Conservation (phyloP, 169 alveolate genomes). For the Babesia caballi region DNA sequence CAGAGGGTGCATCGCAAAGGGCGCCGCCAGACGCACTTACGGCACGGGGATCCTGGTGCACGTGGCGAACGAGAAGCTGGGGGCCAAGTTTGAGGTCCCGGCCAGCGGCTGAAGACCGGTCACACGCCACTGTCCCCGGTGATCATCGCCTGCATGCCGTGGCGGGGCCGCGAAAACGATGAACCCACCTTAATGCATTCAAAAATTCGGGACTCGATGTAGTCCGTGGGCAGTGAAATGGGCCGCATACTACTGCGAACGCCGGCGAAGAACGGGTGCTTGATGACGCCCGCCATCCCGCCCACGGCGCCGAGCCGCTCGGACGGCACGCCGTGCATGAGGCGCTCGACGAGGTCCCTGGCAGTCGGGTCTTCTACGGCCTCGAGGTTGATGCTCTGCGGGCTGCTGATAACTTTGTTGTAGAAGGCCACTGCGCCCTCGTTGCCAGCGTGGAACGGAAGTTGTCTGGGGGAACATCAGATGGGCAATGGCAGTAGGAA, state of each 20-base stretch:
- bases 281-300: background rate
- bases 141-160: conserved; percentile 3
- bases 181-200: conserved; percentile 15
- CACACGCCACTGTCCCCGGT: background rate
- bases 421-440: background rate
- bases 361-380: background rate
- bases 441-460: background rate
- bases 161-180: background rate
- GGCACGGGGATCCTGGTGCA: conserved; percentile 54
- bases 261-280: conserved; percentile 28
- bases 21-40: conserved; percentile 58
- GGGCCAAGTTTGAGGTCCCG: conserved; percentile 6
- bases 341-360: conserved; percentile 2
- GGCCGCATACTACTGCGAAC: background rate
- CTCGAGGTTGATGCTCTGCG: conserved; percentile 3
- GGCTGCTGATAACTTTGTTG: conserved; percentile 20
- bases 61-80: conserved; percentile 14
- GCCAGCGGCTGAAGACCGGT: background rate
- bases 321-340: conserved; percentile 8
- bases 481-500: background rate
- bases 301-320: conserved; percentile 14
- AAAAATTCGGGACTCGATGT: background rate
- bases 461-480: background rate
- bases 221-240: background rate
- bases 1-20: conserved; percentile 41